Base-by-base conservation (phyloP, 2,329 filamentous ascomycete species). In the Aspergillus phoenicis region DNA sequence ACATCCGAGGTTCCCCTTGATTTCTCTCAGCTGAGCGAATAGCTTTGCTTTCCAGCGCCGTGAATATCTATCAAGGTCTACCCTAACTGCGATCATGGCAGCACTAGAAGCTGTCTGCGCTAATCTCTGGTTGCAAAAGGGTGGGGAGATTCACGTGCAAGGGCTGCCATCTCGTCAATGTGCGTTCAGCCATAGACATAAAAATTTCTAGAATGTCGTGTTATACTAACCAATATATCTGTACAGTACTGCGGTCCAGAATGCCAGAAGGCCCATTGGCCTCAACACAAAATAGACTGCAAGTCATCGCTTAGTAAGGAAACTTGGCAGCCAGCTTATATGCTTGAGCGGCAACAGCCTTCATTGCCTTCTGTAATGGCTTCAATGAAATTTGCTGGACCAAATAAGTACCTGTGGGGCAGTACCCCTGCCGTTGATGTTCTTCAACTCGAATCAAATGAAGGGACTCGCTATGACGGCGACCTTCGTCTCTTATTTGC, bases 361-460 rank as follows among this genome's bases (percentile, higher is more conserved):
- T 30, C 13, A 13, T 22, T 24, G 5, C 6, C 17, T 4, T n/a
- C 13, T 8, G 58, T 56, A n/a, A 45, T 59, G 1, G 20, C 15
- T 4, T 26, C 26, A 26, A 26, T 5, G 4, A 11, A 2, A 11
- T 28, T 15, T n/a, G 17, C 52, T 63, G 70, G 65, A 8, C 58
- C 22, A 7, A 57, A 59, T 6, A 78, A 75, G 52, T 73, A 68
- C 59, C 66, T 80, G 10, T 81, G 77, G 78, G 78, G 77, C 6
- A 80, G 79, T 57, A 59, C 77, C 10, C 78, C 79, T 15, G 77
- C 79, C 0, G 17, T 79, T 2, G 76, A 81, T 61, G 52, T 82
- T 0, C 55, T 82, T 0, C 66, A 72, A 0, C 55, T 79, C 4
- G 62, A 70, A 33, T 52, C 61, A 5, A 73, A 75, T 47, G 72